Evolutionary conservation across 2,329 filamentous ascomycete species (phyloP).

Genomic region (Pyrenochaeta sp.): DNA sequence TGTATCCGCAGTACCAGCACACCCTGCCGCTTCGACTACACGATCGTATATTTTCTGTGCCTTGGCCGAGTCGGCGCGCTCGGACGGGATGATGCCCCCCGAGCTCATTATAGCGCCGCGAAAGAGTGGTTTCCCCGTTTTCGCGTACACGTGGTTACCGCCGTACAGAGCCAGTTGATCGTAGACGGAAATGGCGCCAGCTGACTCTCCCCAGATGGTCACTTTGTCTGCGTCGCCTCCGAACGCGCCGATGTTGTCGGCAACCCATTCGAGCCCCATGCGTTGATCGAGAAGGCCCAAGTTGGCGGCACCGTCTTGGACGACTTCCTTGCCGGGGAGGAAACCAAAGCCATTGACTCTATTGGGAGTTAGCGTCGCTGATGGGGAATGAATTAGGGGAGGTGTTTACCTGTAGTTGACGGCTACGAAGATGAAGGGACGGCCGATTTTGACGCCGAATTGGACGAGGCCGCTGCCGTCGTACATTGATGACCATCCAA

Average conservation of each 20-base stretch:
- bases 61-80: conserved; percentile 70
- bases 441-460: conserved; percentile 57
- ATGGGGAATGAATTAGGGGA: too few species aligned
- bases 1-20: conserved; percentile 50
- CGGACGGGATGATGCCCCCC: conserved; percentile 48
- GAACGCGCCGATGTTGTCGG: conserved; percentile 78
- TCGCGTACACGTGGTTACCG: conserved; percentile 75
- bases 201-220: conserved; percentile 76
- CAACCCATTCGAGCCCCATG: conserved; percentile 76
- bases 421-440: conserved; percentile 76
- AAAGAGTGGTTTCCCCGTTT: conserved; percentile 78
- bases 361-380: too few species aligned
- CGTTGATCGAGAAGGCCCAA: conserved; percentile 76
- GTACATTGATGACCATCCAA: conserved; percentile 49
- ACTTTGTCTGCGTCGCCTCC: conserved; percentile 81
- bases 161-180: conserved; percentile 79
- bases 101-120: conserved; percentile 75
- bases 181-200: conserved; percentile 70
- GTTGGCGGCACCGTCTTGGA: conserved; percentile 72
- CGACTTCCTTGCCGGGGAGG: conserved; percentile 71
- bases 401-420: conserved; percentile 88
- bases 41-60: conserved; percentile 65
- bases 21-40: conserved; percentile 59
- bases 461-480: conserved; percentile 52
- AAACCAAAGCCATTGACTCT: conserved; percentile 78